These are phyloP conservation scores for Tolypocladium pustulatum DNA, from an alignment of 2,329 filamentous ascomycete genomes.

Conservation along the genomic window DNA sequence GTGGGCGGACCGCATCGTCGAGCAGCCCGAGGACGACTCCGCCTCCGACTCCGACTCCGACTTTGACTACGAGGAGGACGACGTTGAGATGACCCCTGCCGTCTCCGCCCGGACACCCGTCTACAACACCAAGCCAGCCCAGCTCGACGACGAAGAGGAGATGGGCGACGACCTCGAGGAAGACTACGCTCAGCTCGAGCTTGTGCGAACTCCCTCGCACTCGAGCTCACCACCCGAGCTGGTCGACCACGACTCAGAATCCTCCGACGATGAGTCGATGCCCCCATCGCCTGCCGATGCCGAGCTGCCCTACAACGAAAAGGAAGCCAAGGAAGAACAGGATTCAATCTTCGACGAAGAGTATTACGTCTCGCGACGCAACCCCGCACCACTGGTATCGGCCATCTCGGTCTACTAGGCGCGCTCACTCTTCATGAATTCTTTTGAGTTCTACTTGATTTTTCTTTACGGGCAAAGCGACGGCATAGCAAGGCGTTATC, in stretches of 20 bases:
- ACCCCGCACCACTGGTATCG: constrained; percentile 39
- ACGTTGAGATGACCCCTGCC: constrained; percentile 44
- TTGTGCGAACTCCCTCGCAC: constrained; percentile 61
- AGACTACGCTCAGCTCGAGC: constrained; percentile 53
- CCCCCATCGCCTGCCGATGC: constrained; percentile 57
- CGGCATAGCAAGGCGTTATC: constrained; percentile 18
- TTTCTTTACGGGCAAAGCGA: constrained; percentile 12
- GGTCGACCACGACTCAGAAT: constrained; percentile 58
- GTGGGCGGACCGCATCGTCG: constrained; percentile 73
- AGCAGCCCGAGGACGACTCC: constrained; percentile 59
- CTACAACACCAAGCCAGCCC: constrained; percentile 19
- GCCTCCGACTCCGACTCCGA: constrained; percentile 38
- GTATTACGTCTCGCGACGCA: constrained; percentile 43
- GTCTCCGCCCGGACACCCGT: constrained; percentile 34
- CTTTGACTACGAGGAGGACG: constrained; percentile 42
- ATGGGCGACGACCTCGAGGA: constrained; percentile 48
- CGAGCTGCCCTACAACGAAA: constrained; percentile 48
- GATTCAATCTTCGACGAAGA: constrained; percentile 40
- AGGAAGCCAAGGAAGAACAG: constrained; percentile 36
- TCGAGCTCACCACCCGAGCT: constrained; percentile 59
- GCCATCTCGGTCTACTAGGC: constrained; percentile 46
- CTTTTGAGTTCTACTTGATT: constrained; percentile 1
- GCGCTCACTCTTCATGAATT: neutral
- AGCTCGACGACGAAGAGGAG: constrained; percentile 29
- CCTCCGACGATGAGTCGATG: constrained; percentile 66